Evolutionary conservation across 352 stramenopile species (phyloP).

Genomic region (Phytophthora sp.): DNA sequence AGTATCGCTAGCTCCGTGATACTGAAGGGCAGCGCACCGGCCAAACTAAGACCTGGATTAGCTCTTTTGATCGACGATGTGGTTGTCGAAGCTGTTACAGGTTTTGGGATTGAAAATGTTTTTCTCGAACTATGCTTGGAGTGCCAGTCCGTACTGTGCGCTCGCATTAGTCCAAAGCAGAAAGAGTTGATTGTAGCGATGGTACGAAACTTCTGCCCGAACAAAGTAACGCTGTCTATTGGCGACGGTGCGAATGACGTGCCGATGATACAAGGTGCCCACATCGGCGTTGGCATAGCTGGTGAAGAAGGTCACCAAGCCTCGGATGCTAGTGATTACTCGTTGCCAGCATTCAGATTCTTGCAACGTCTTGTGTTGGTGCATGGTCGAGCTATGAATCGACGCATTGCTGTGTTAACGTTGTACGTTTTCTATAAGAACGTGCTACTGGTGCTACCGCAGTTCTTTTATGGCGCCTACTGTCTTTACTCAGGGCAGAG

Average conservation of each 20-base stretch:
- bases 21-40: not conserved
- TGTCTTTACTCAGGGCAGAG: constrained; percentile 82
- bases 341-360: constrained; percentile 87
- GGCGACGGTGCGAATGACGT: constrained; percentile 94
- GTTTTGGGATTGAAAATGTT: constrained; percentile 44
- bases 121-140: constrained; percentile 63
- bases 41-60: constrained; percentile 1
- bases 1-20: constrained; percentile 6
- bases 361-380: constrained; percentile 87
- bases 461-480: constrained; percentile 78
- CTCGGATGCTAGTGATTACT: constrained; percentile 90
- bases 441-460: constrained; percentile 76
- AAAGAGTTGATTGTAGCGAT: constrained; percentile 97
- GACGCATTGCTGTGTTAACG: constrained; percentile 65
- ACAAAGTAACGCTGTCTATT: constrained; percentile 79
- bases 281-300: constrained; percentile 70
- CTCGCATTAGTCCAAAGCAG: constrained; percentile 96
- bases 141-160: constrained; percentile 95
- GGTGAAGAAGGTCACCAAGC: constrained; percentile 83
- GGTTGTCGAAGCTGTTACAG: constrained; percentile 50
- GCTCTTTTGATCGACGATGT: constrained; percentile 60
- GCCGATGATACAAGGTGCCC: constrained; percentile 89
- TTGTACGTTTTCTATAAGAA: constrained; percentile 93
- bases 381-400: constrained; percentile 84
- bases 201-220: constrained; percentile 60